These are phyloP conservation scores for Arthrinium puccinioides DNA, from an alignment of 2,329 filamentous ascomycete species.

Conservation along the genomic window DNA sequence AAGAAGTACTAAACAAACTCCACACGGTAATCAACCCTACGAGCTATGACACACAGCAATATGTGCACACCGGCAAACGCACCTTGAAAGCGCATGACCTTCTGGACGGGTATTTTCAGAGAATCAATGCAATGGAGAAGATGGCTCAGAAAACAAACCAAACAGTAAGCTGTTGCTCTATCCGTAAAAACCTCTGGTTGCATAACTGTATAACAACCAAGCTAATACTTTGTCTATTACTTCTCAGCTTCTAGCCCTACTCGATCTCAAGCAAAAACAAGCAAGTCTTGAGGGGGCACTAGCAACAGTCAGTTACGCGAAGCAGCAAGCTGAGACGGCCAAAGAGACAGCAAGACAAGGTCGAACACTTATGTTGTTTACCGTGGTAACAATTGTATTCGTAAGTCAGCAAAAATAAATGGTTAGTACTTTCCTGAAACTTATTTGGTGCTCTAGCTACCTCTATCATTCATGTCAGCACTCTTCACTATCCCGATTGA, in stretches of 20 bases:
- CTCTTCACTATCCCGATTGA: neutral
- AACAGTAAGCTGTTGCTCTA: neutral
- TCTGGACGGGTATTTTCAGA: neutral
- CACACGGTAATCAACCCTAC: neutral
- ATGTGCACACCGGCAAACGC: neutral
- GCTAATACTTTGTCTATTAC: too few species aligned
- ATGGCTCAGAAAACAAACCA: neutral
- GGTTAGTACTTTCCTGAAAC: neutral
- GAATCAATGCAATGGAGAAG: neutral
- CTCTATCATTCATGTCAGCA: neutral
- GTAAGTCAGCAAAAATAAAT: neutral
- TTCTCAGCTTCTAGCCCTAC: neutral
- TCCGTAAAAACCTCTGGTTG: neutral
- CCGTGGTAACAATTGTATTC: constrained; percentile 2
- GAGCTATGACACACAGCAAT: neutral
- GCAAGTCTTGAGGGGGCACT: neutral
- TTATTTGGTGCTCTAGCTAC: neutral
- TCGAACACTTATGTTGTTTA: neutral
- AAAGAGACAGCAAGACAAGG: neutral
- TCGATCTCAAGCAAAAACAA: neutral
- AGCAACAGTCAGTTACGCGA: neutral
- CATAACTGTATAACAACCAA: neutral
- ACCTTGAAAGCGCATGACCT: neutral
- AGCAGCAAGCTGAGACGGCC: neutral
- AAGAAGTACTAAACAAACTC: neutral